Evolutionary conservation across 225 moss, liverwort and hornwort genomes (phyloP).

Genomic region (Climacium dendroides): DNA sequence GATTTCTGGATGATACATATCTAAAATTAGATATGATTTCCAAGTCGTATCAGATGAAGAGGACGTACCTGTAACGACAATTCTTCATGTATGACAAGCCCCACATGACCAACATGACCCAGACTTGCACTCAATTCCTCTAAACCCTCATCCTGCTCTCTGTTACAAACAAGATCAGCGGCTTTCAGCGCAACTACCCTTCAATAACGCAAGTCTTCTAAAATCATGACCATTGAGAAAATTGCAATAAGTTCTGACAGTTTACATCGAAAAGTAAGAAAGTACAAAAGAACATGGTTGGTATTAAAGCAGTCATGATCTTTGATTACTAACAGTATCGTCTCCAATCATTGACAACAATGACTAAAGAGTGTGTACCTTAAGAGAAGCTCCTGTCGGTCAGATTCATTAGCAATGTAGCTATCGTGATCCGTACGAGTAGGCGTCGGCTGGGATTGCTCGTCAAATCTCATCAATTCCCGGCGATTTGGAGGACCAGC

Average conservation of each 20-base stretch:
- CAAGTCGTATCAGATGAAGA: background rate
- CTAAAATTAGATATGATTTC: background rate
- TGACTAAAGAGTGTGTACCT: background rate
- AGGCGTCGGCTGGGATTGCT: conserved; percentile 6
- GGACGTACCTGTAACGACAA: conserved; percentile 54
- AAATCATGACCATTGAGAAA: background rate
- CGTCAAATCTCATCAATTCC: conserved; percentile 34
- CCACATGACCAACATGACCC: conserved; percentile 69
- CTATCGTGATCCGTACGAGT: conserved; percentile 26
- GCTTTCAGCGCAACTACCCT: background rate
- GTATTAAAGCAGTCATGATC: background rate
- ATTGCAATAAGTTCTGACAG: background rate
- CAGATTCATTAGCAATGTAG: conserved; percentile 33
- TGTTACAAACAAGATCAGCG: conserved; percentile 7
- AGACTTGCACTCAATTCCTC: conserved; percentile 77
- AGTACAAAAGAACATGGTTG: background rate
- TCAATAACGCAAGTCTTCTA: background rate
- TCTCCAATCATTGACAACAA: background rate
- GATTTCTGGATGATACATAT: background rate
- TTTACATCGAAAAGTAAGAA: background rate
- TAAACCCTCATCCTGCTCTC: conserved; percentile 89
- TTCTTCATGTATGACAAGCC: conserved; percentile 78
- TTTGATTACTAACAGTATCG: background rate
- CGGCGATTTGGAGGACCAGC: conserved; percentile 9
- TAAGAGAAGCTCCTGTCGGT: conserved; percentile 38